Evolutionary conservation across 2,329 filamentous ascomycete genomes (phyloP).

Genomic region (Fonsecaea pedrosoi): DNA sequence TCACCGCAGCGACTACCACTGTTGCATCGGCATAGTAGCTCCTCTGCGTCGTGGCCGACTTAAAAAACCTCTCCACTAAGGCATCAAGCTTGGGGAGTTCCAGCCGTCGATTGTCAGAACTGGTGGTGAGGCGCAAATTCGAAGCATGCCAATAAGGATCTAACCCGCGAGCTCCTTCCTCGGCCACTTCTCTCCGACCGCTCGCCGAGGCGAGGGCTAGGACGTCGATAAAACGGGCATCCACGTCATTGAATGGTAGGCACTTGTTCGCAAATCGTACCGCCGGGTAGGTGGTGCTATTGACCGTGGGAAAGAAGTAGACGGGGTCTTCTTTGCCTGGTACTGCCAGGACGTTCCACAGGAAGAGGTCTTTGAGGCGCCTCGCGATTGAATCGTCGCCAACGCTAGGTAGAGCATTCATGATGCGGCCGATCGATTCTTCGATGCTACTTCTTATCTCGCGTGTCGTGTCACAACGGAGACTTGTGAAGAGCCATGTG

Average conservation of each 20-base stretch:
- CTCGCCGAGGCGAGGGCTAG: constrained; percentile 76
- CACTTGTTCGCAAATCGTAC: constrained; percentile 91
- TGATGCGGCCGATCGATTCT: constrained; percentile 79
- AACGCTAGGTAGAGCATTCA: constrained; percentile 61
- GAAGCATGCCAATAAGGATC: constrained; percentile 73
- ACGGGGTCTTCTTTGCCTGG: constrained; percentile 49
- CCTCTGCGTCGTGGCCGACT: constrained; percentile 43
- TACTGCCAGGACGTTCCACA: constrained; percentile 69
- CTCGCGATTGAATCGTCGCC: constrained; percentile 49
- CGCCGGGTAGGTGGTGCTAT: constrained; percentile 79
- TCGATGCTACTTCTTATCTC: constrained; percentile 85
- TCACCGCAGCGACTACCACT: constrained; percentile 72
- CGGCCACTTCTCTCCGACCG: constrained; percentile 81
- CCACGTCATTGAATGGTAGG: constrained; percentile 76
- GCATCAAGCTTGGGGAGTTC: constrained; percentile 54
- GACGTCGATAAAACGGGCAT: constrained; percentile 86
- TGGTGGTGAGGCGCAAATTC: constrained; percentile 27
- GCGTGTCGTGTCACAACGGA: constrained; percentile 78
- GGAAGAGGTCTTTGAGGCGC: constrained; percentile 63
- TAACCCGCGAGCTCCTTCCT: constrained; percentile 87
- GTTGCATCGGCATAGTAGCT: constrained; percentile 48
- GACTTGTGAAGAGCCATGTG: constrained; percentile 81
- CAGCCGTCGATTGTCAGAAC: constrained; percentile 14
- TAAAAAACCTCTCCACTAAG: constrained; percentile 55
- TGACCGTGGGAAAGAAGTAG: constrained; percentile 57